Evolutionary conservation across 352 stramenopile genomes (phyloP).

Genomic region (Globisporangium acanthophoron): DNA sequence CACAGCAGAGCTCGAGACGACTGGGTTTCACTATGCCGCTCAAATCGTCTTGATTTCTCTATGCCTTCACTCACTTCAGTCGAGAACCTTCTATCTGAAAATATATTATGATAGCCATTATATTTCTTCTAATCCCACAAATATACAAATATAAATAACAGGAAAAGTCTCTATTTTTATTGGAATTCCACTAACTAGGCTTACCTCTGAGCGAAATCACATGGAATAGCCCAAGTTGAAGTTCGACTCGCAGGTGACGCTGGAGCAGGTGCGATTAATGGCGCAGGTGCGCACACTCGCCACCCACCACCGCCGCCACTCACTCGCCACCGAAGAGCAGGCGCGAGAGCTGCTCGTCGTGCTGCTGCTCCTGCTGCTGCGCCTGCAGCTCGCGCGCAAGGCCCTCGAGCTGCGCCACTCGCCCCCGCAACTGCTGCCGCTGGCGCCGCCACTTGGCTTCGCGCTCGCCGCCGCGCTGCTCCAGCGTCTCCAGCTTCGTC

Average conservation of each 20-base stretch:
- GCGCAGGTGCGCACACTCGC: not conserved
- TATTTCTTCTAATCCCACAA: not conserved
- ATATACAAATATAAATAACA: not conserved
- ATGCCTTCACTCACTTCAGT: too few species aligned
- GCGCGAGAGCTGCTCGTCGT: conserved; percentile 13
- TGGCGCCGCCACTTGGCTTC: conserved; percentile 13
- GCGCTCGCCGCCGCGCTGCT: conserved; percentile 1
- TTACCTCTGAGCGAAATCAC: not conserved
- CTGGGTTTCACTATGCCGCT: too few species aligned
- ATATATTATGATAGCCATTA: too few species aligned
- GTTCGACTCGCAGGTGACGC: not conserved
- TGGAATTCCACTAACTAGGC: not conserved
- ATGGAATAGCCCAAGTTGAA: not conserved
- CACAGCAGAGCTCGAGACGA: too few species aligned
- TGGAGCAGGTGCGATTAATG: not conserved
- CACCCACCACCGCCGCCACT: not conserved
- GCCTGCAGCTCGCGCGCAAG: conserved; percentile 13
- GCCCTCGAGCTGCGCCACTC: conserved; percentile 19
- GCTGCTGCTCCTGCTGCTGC: conserved; percentile 24
- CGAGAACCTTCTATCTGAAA: too few species aligned
- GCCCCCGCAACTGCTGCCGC: conserved; percentile 13
- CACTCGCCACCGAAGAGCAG: conserved; percentile 12
- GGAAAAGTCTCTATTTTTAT: not conserved
- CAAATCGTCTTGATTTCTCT: too few species aligned
- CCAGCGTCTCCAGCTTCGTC: conserved; percentile 9